Percentiles rank a stretch among this genome's conserved stretches.
Evolutionary conservation across 177 flowering plant genomes (phyloP).

Genomic region (Telopea speciosissima): DNA sequence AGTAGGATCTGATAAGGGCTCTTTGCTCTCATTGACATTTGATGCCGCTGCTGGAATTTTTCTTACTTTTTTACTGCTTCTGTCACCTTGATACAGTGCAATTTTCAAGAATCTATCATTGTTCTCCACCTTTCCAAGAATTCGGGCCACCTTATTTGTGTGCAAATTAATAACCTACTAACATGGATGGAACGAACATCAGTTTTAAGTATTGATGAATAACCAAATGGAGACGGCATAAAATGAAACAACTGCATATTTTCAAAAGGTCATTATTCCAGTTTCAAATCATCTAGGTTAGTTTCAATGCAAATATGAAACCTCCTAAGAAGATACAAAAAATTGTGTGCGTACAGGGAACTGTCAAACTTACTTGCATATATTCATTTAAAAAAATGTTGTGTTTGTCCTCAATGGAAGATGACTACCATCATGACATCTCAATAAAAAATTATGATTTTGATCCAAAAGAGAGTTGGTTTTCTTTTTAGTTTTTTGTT

Average conservation of each 20-base stretch:
- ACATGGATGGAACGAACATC: neutral
- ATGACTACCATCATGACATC: too few relatives aligned
- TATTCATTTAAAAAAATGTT: too few relatives aligned
- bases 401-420: too few relatives aligned
- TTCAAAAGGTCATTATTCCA: neutral
- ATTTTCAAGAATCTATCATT: slow-evolving; percentile 90
- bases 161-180: slow-evolving; percentile 78
- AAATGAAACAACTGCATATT: neutral
- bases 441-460: too few relatives aligned
- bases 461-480: too few relatives aligned
- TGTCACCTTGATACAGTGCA: slow-evolving; percentile 92
- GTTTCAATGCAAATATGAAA: neutral
- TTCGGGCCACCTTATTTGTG: slow-evolving; percentile 83
- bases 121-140: slow-evolving; percentile 96
- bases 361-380: too few relatives aligned
- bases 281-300: neutral
- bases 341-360: neutral
- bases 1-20: slow-evolving; percentile 86
- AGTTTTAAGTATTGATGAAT: neutral
- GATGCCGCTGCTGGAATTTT: slow-evolving; percentile 85
- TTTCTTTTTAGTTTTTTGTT: too few relatives aligned
- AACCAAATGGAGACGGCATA: neutral
- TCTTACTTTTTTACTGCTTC: slow-evolving; percentile 76
- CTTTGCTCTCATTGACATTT: slow-evolving; percentile 92
- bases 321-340: neutral